phyloP scores from a whole-genome alignment of 345 rosid species.

The Excoecaria cochinchinensis region DNA sequence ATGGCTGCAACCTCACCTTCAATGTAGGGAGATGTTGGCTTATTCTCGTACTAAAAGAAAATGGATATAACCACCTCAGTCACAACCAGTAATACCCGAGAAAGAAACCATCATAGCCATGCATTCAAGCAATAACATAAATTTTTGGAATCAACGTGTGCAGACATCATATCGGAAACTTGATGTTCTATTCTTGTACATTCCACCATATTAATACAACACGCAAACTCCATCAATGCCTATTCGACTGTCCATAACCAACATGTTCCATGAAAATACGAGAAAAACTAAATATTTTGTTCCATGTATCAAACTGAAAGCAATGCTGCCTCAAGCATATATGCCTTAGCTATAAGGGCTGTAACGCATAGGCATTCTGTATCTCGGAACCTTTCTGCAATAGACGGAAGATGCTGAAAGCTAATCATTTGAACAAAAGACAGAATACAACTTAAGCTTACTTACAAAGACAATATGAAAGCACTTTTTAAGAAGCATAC shows the following conservation, averaged over 20 bases:
- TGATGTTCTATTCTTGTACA: slow-evolving; percentile 7
- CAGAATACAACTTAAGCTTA: not conserved
- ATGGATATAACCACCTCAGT: not conserved
- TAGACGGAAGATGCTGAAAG: not conserved
- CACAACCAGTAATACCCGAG: not conserved
- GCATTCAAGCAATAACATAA: not conserved
- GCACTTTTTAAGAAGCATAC: slow-evolving; percentile 28
- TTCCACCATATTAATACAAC: slow-evolving; percentile 4
- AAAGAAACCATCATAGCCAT: not conserved
- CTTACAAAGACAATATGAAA: not conserved
- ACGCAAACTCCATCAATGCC: not conserved
- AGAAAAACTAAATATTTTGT: not conserved
- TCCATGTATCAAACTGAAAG: not conserved
- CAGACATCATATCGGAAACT: slow-evolving; percentile 11
- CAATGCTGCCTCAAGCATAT: not conserved
- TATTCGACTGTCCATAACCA: not conserved
- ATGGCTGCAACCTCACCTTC: no score
- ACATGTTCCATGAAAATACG: slow-evolving; percentile 1
- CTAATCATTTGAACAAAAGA: not conserved
- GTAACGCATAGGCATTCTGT: slow-evolving; percentile 62
- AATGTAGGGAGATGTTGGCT: no score
- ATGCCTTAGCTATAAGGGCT: slow-evolving; percentile 53
- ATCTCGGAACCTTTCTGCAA: slow-evolving; percentile 65
- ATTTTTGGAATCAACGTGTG: not conserved
- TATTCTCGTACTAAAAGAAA: no score